Percentiles rank a stretch among this genome's conserved stretches.
Evolutionary conservation across 2,329 filamentous ascomycete species (phyloP).

Genomic region (Blastomyces parvus): DNA sequence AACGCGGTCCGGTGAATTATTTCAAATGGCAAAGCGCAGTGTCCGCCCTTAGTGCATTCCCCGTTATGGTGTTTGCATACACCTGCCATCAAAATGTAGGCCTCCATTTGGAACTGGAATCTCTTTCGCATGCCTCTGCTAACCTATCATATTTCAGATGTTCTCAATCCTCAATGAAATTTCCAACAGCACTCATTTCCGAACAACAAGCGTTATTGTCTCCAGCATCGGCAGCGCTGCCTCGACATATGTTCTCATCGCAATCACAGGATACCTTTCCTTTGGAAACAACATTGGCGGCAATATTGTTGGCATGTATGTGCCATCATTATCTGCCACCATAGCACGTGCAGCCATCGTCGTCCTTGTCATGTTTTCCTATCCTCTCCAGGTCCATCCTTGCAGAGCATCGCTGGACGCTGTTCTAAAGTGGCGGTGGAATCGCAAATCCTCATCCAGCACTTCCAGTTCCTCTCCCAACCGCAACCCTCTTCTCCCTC

Average conservation of each 20-base stretch:
- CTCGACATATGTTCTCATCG: constrained; percentile 77
- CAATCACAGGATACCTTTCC: constrained; percentile 89
- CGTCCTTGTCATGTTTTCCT: constrained; percentile 89
- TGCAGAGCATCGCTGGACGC: constrained; percentile 93
- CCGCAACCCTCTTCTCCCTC: constrained; percentile 34
- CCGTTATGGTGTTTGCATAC: constrained; percentile 97
- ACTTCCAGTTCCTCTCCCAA: constrained; percentile 37
- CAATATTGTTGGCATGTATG: constrained; percentile 90
- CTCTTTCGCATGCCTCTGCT: constrained; percentile 17
- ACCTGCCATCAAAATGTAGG: constrained; percentile 94
- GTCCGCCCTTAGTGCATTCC: constrained; percentile 71
- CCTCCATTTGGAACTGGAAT: constrained; percentile 6
- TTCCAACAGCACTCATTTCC: constrained; percentile 66
- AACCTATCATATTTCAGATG: constrained; percentile 53
- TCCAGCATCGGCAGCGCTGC: constrained; percentile 85
- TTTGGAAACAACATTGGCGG: constrained; percentile 83
- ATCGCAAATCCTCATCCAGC: constrained; percentile 23
- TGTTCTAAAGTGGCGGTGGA: constrained; percentile 82
- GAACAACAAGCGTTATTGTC: constrained; percentile 67
- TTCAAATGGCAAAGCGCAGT: constrained; percentile 72
- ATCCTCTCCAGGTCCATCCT: constrained; percentile 89
- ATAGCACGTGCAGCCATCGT: constrained; percentile 94
- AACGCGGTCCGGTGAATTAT: constrained; percentile 64
- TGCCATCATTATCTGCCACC: constrained; percentile 69
- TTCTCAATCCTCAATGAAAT: constrained; percentile 98